Conservation (phyloP, 2,329 filamentous ascomycete genomes). For the Cladosporium sp. region DNA sequence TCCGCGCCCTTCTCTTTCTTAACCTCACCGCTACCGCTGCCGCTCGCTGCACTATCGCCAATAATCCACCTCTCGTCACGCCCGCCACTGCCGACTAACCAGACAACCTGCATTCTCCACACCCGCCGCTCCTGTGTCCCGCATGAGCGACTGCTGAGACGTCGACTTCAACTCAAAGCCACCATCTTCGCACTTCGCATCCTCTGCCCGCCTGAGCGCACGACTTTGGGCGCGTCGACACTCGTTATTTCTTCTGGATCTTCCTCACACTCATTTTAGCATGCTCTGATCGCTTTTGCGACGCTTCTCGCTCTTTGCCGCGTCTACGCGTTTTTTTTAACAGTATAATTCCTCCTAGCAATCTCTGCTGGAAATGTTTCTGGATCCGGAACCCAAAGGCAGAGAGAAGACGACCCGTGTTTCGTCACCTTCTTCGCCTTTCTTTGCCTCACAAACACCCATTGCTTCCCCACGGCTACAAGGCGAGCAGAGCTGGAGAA, state of each 20-base stretch:
- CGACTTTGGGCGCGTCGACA: conserved; percentile 10
- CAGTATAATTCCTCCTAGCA: conserved; percentile 14
- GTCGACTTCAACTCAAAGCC: conserved; percentile 18
- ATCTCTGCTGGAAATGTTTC: conserved; percentile 32
- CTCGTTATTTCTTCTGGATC: conserved; percentile 8
- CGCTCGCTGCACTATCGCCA: not conserved
- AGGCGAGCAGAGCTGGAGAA: conserved; percentile 24
- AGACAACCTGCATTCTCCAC: conserved; percentile 1
- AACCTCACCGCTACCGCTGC: conserved; percentile 1
- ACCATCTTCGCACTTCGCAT: not conserved
- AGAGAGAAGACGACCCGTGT: conserved; percentile 18
- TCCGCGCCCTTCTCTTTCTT: not conserved
- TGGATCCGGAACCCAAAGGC: conserved; percentile 33
- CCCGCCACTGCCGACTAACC: not conserved
- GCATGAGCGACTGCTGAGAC: conserved; percentile 30
- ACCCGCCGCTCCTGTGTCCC: conserved; percentile 23
- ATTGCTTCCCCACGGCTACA: conserved; percentile 22
- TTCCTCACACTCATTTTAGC: conserved; percentile 24
- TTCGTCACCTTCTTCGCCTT: conserved; percentile 14
- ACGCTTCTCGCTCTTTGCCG: not conserved
- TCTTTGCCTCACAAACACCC: conserved; percentile 28
- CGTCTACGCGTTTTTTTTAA: conserved; percentile 8
- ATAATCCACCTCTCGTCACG: conserved; percentile 11
- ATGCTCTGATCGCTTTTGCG: conserved; percentile 23
- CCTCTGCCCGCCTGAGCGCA: conserved; percentile 15